phyloP scores from a whole-genome alignment of 306 rosid genomes.

The Vachellia pachyceras region DNA sequence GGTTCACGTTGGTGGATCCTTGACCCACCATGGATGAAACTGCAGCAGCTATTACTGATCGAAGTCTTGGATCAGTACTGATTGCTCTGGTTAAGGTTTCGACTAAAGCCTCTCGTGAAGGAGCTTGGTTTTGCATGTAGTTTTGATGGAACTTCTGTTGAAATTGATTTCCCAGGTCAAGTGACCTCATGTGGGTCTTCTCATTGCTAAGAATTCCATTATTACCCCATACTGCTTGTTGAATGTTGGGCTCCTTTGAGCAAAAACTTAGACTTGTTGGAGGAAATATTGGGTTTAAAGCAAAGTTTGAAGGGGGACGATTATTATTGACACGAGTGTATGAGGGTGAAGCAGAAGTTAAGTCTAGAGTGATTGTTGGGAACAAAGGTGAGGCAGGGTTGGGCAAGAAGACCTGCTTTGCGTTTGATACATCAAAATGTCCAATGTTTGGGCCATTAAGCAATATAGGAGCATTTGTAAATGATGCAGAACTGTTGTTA shows the following conservation, averaged over 20 bases:
- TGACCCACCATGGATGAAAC: slow-evolving; percentile 57
- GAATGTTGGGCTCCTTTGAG: slow-evolving; percentile 45
- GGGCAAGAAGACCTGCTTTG: slow-evolving; percentile 44
- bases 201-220: slow-evolving; percentile 35
- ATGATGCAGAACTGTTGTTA: slow-evolving; percentile 29
- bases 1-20: slow-evolving; percentile 37
- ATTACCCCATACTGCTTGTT: slow-evolving; percentile 46
- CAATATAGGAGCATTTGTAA: slow-evolving; percentile 19
- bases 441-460: slow-evolving; percentile 43
- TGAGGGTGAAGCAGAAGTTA: slow-evolving; percentile 41
- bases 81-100: slow-evolving; percentile 61
- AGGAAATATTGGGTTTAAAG: slow-evolving; percentile 51
- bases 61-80: slow-evolving; percentile 52
- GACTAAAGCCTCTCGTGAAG: slow-evolving; percentile 44
- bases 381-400: slow-evolving; percentile 46
- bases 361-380: slow-evolving; percentile 69
- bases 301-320: slow-evolving; percentile 24
- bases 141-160: slow-evolving; percentile 45
- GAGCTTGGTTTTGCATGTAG: slow-evolving; percentile 42
- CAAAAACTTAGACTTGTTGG: slow-evolving; percentile 53
- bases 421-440: slow-evolving; percentile 44
- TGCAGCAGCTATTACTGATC: slow-evolving; percentile 52
- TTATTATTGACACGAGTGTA: neutral
- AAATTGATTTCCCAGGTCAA: slow-evolving; percentile 31
- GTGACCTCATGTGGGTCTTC: slow-evolving; percentile 21